Evolutionary conservation across 129 eudicot genomes (phyloP).

Genomic region (Escallonia rubra): DNA sequence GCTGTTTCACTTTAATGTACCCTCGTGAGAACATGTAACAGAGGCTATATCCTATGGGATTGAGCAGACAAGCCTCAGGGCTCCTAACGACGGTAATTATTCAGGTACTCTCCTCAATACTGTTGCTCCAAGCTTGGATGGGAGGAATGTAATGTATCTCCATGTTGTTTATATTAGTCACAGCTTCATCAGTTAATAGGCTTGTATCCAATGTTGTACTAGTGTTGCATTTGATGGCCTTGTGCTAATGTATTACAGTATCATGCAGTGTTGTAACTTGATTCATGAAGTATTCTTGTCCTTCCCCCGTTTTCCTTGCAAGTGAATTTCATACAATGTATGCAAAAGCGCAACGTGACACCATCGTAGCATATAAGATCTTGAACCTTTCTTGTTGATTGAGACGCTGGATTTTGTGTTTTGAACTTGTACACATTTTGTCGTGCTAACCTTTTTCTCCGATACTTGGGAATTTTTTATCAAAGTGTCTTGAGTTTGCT

Average conservation of each 20-base stretch:
- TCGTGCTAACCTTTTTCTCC: no score
- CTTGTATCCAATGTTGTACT: not conserved
- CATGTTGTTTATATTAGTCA: not conserved
- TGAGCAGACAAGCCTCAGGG: no score
- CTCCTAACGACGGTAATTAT: not conserved
- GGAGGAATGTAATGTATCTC: no score
- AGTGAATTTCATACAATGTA: no score
- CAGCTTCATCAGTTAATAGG: not conserved
- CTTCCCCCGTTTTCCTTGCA: no score
- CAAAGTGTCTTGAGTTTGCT: no score
- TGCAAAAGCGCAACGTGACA: no score
- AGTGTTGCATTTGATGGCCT: not conserved
- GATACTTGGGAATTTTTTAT: no score
- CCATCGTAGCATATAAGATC: no score
- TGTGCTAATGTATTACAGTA: not conserved
- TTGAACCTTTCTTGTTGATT: no score
- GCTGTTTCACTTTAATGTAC: conserved; percentile 91
- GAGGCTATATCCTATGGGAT: not conserved
- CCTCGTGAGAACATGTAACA: conserved; percentile 28
- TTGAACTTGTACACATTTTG: no score
- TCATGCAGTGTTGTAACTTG: not conserved
- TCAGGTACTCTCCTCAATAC: not conserved
- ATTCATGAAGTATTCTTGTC: not conserved
- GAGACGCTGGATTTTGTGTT: no score
- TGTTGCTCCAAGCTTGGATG: not conserved